Evolutionary conservation across 441 rosid species (phyloP).

Genomic region (Capsella rubella): DNA sequence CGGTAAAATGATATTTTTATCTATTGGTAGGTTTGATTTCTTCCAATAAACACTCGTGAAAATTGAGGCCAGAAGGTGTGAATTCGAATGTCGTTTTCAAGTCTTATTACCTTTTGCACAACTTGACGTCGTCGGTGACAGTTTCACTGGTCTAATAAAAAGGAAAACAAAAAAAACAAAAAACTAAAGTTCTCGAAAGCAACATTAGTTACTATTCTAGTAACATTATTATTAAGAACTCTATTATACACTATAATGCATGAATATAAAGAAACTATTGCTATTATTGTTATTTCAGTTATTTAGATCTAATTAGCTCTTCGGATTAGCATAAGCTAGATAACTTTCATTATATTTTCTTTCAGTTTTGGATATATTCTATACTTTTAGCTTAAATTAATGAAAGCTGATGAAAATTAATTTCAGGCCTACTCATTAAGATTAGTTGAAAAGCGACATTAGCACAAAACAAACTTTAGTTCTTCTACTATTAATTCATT

Average conservation of each 20-base stretch:
- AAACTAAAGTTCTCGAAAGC: conserved; percentile 7
- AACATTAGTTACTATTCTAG: conserved; percentile 11
- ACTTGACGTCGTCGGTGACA: conserved; percentile 45
- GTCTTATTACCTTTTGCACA: conserved; percentile 13
- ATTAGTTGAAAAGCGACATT: conserved; percentile 13
- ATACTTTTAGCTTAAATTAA: too few relatives aligned
- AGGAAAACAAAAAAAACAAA: background rate
- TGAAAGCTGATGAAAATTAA: background rate
- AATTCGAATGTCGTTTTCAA: conserved; percentile 33
- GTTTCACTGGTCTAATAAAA: conserved; percentile 26
- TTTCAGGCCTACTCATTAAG: background rate
- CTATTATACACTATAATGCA: background rate
- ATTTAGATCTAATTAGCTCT: conserved; percentile 4
- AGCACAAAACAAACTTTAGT: background rate
- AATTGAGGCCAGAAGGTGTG: background rate
- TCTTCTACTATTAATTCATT: background rate
- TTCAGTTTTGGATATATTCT: background rate
- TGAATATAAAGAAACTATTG: background rate
- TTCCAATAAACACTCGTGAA: background rate
- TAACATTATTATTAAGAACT: background rate
- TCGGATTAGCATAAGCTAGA: conserved; percentile 1
- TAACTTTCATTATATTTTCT: background rate
- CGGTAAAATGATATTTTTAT: conserved; percentile 2
- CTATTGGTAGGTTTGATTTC: background rate
- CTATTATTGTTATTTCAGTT: background rate